Evolutionary conservation across 139 green algal species (phyloP).

Genomic region (Micromonas pusilla): DNA sequence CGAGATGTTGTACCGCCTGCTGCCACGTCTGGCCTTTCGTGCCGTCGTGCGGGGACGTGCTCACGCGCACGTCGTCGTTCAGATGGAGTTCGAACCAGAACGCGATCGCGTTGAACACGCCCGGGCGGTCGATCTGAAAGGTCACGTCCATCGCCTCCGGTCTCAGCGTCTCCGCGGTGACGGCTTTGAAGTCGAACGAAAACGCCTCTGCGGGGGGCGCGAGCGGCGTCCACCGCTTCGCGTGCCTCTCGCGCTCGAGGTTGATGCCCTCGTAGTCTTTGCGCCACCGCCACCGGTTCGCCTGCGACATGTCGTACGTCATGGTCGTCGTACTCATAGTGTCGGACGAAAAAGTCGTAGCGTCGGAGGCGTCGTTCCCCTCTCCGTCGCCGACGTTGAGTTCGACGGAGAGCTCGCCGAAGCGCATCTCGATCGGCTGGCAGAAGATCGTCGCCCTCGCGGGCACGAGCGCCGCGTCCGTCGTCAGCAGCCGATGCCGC

Average conservation of each 20-base stretch:
- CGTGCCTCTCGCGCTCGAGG: constrained; percentile 33
- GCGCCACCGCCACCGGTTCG: constrained; percentile 56
- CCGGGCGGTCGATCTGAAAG: constrained; percentile 29
- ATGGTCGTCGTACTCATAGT: no score
- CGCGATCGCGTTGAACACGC: constrained; percentile 63
- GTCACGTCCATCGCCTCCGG: constrained; percentile 24
- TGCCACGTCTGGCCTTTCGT: constrained; percentile 38
- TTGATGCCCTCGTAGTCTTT: constrained; percentile 63
- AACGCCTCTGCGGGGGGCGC: constrained; percentile 43
- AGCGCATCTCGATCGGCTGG: constrained; percentile 55
- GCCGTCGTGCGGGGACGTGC: constrained; percentile 25
- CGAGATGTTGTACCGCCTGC: constrained; percentile 66
- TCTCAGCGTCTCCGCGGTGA: constrained; percentile 39
- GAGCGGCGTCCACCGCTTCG: constrained; percentile 49
- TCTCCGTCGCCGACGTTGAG: no score
- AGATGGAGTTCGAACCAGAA: constrained; percentile 72
- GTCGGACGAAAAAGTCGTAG: no score
- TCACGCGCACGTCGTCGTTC: constrained; percentile 29
- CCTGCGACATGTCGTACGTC: constrained; percentile 43
- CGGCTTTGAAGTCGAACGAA: constrained; percentile 61
- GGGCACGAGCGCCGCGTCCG: constrained; percentile 50
- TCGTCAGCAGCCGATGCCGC: constrained; percentile 40
- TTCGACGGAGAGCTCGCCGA: constrained; percentile 25
- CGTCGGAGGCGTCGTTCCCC: no score
- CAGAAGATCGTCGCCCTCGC: constrained; percentile 49